Evolutionary conservation across 257 asterid species (phyloP), one percentile per base, ranked within the genome.

Genomic region (Pogostemon cablin): DNA sequence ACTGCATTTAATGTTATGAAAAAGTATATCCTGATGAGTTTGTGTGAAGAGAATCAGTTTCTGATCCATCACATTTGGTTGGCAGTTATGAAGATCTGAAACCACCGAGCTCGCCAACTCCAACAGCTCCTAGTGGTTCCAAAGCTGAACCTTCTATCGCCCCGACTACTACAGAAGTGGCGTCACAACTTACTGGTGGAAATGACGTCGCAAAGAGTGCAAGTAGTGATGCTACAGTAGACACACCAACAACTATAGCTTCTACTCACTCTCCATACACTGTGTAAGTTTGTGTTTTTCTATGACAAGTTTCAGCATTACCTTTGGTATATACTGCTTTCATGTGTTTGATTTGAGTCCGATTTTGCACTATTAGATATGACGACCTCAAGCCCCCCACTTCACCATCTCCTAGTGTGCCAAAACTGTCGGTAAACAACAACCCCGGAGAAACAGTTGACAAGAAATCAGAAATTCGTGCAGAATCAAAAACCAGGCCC

Each of bases 101-200:
- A 78, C 95, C 92, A 38, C 92, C 92, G 34, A 81, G 72, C 77
- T 84, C 88, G 42, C 90, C 95, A 34, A 78, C 78, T 57, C 87
- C 95, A 61, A 81, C 95, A 61, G 79, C 84, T 9, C 84, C 86
- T 12, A 88, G 89, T 61, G 71, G 79, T 69, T 67, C 80, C 39
- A 83, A 57, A 72, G 52, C 75, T 65, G 70, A 76, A 66, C 69
- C 80, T 72, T 57, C 65, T 56, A 34, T 55, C 20, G 40, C 69
- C 78, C 55, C 72, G 2, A 61, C 77, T 48, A 70, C 78, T 38
- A 10, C 46, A 54, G 82, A 76, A 64, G 78, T 34, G 55, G 50
- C 69, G 72, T 41, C 80, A 61, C 77, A 67, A 40, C 66, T 81
- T 55, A 71, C 47, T 10, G 79, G 42, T 35, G 84, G 81, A 69